Conservation (phyloP, 768 basidiomycete genomes). For the Cytidiella melzeri region DNA sequence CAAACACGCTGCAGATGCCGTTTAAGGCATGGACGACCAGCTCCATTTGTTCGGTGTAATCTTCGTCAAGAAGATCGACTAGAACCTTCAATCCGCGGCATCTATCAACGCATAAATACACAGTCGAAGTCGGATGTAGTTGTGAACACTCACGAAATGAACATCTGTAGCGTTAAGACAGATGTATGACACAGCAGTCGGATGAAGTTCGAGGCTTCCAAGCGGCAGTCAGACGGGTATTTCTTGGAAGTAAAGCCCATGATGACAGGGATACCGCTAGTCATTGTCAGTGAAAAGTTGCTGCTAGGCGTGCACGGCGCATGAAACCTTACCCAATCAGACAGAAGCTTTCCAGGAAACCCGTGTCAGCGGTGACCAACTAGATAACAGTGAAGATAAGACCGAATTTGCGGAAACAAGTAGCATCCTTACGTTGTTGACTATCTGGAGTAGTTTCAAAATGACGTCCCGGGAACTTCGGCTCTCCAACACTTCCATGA, state of each 20-base stretch:
- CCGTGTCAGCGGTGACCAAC: slow-evolving; percentile 61
- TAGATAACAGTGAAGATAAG: slow-evolving; percentile 12
- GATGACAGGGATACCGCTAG: slow-evolving; percentile 89
- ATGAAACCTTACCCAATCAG: slow-evolving; percentile 58
- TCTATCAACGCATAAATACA: slow-evolving; percentile 31
- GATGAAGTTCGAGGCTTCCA: slow-evolving; percentile 95
- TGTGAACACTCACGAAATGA: slow-evolving; percentile 71
- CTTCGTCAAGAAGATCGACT: slow-evolving; percentile 94
- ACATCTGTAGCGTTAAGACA: slow-evolving; percentile 94
- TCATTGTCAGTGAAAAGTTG: neutral
- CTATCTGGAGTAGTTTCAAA: slow-evolving; percentile 78
- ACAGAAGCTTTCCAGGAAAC: slow-evolving; percentile 91
- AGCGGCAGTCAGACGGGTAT: slow-evolving; percentile 85
- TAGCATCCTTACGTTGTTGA: slow-evolving; percentile 64
- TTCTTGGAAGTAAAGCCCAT: slow-evolving; percentile 96
- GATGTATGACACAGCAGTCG: slow-evolving; percentile 89
- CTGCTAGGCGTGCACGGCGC: neutral
- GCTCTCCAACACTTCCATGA: slow-evolving; percentile 88
- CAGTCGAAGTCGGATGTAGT: neutral
- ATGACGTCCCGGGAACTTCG: slow-evolving; percentile 81
- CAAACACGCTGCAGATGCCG: slow-evolving; percentile 93
- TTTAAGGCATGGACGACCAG: slow-evolving; percentile 91
- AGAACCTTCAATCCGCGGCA: slow-evolving; percentile 93
- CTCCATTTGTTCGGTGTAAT: slow-evolving; percentile 86
- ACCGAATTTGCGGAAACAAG: neutral